phyloP scores from a whole-genome alignment of 148 eudicot genomes.

The Vaccinium myrtillus region DNA sequence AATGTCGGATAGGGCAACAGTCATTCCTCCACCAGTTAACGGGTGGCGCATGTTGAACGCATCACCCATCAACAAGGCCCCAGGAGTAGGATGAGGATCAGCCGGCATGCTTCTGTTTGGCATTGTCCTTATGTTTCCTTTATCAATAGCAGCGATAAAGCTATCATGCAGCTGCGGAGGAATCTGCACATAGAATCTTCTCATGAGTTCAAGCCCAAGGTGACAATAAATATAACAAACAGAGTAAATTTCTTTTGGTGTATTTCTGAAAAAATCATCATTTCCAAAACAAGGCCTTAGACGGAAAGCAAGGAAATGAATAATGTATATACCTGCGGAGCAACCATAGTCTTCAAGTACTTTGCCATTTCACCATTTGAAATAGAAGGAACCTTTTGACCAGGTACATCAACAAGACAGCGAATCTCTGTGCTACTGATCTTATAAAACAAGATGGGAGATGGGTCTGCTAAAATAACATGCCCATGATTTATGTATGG shows the following conservation, averaged over 20 bases:
- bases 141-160: slow-evolving; percentile 61
- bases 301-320: background rate
- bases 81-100: slow-evolving; percentile 73
- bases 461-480: slow-evolving; percentile 74
- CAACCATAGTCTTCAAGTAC: slow-evolving; percentile 71
- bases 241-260: background rate
- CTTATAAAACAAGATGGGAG: slow-evolving; percentile 67
- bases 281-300: background rate
- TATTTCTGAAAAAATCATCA: background rate
- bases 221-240: background rate
- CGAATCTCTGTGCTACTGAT: slow-evolving; percentile 84
- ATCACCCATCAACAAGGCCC: slow-evolving; percentile 88
- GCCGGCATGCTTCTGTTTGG: slow-evolving; percentile 91
- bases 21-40: slow-evolving; percentile 91
- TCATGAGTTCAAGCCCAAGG: background rate
- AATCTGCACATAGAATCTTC: slow-evolving; percentile 37
- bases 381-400: slow-evolving; percentile 76
- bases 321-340: slow-evolving; percentile 51
- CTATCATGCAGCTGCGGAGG: slow-evolving; percentile 62
- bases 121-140: slow-evolving; percentile 73
- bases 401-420: slow-evolving; percentile 90
- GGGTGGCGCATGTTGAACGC: slow-evolving; percentile 97
- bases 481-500: slow-evolving; percentile 80
- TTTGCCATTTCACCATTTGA: slow-evolving; percentile 77
- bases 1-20: slow-evolving; percentile 85